Evolutionary conservation across 345 rosid genomes (phyloP), one percentile per base, ranked within the genome.

Genomic region (Linum trigynum): DNA sequence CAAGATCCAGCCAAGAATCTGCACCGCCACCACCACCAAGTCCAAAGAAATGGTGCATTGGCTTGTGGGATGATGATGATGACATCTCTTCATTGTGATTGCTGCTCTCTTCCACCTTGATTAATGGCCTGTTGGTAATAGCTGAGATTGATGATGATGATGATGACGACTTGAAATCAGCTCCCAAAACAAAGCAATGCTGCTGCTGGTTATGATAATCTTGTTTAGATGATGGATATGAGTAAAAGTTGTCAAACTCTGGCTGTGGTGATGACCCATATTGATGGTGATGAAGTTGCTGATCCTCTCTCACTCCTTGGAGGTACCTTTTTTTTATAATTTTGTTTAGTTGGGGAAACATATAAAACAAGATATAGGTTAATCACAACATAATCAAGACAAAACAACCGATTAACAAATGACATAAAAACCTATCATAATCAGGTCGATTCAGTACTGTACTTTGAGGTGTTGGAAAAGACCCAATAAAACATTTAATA

Each of bases 171-270:
- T 57, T 57, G 60, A 57, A 57, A 57, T 57, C 60, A 17, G 60
- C 38, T 2, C 60, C 60, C 38, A 57, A n/a, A 2, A 57, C 60
- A 57, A 57, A 57, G 6, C 87, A 79, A 40, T 82, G 96, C 51
- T 85, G 82, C 4, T 73, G n/a, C 2, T 57, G 3, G 2, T 57
- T 5, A 10, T 57, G 60, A 16, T 57, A n/a, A 56, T 15, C 10
- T 17, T 23, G 60, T 36, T 57, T 57, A 11, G 60, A 17, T 23
- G 37, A 4, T 15, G n/a, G 9, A 61, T 79, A 23, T 23, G 32
- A 78, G 35, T 36, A 23, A 16, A 57, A 57, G 60, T 36, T 17
- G 10, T 57, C 37, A 36, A 57, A 57, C 60, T 57, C 37, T 57
- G 60, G 6, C 60, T 57, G 60, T 57, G 60, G 60, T 15, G 6